Evolutionary conservation across 345 rosid species (phyloP).

Genomic region (Aquilaria yunnanensis): DNA sequence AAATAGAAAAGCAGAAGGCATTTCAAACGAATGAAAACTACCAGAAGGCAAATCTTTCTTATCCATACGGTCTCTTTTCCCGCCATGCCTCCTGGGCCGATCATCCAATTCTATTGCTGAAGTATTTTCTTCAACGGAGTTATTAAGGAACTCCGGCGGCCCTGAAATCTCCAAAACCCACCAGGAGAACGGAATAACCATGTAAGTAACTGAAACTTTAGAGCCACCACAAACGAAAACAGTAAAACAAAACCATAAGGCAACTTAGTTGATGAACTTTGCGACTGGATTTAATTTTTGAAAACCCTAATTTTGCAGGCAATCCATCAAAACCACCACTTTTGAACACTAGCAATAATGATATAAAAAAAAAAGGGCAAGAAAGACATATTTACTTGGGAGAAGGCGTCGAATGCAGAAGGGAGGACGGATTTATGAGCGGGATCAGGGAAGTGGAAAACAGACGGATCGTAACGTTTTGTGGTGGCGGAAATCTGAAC

Average conservation of each 20-base stretch:
- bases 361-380: not conserved
- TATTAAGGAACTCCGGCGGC: slow-evolving; percentile 81
- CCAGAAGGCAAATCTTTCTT: slow-evolving; percentile 69
- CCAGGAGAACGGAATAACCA: slow-evolving; percentile 10
- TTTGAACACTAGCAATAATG: too few relatives aligned
- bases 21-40: slow-evolving; percentile 14
- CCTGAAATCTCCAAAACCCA: slow-evolving; percentile 63
- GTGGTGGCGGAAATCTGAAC: slow-evolving; percentile 20
- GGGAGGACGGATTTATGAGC: slow-evolving; percentile 56
- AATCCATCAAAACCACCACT: too few relatives aligned
- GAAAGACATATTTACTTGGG: slow-evolving; percentile 41
- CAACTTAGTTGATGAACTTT: not conserved
- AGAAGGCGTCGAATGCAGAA: slow-evolving; percentile 78
- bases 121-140: slow-evolving; percentile 45
- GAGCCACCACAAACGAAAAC: not conserved
- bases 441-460: slow-evolving; percentile 32
- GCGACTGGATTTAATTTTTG: not conserved
- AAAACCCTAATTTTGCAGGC: too few relatives aligned
- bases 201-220: slow-evolving; percentile 5
- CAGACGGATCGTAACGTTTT: slow-evolving; percentile 35
- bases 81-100: slow-evolving; percentile 34
- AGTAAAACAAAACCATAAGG: not conserved
- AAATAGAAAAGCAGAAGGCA: not conserved
- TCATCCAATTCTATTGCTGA: slow-evolving; percentile 38
- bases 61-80: slow-evolving; percentile 40